phyloP scores from a whole-genome alignment of 176 grass and related monocot species.

The Bromus sterilis region DNA sequence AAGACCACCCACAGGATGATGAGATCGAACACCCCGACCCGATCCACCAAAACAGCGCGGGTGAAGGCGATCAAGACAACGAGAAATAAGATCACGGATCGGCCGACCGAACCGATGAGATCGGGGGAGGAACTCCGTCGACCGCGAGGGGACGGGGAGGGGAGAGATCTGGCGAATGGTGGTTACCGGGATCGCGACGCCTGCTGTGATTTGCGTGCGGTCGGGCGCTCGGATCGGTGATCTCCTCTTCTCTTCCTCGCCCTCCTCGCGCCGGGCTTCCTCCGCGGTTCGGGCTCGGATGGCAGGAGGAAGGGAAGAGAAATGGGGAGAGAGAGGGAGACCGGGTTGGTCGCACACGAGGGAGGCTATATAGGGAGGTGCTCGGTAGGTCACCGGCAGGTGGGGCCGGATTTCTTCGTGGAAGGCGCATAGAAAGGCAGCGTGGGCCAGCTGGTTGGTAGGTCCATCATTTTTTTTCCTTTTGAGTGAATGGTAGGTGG shows the following conservation, averaged over 20 bases:
- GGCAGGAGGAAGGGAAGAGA: slow-evolving; percentile 1
- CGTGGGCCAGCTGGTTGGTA: slow-evolving; percentile 1
- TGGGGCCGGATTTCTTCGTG: neutral
- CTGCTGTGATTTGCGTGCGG: neutral
- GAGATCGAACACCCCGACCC: neutral
- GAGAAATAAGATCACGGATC: neutral
- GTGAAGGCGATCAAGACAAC: neutral
- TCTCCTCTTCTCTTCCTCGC: slow-evolving; percentile 22
- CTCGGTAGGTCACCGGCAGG: neutral
- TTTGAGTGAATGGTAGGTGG: too few relatives aligned
- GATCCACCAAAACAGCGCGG: neutral
- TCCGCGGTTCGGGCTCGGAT: neutral
- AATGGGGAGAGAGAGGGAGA: slow-evolving; percentile 5
- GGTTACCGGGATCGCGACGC: slow-evolving; percentile 25
- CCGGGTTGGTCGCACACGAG: neutral
- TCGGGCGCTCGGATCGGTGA: neutral
- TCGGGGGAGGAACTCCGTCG: neutral
- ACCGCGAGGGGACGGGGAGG: neutral
- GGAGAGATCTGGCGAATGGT: neutral
- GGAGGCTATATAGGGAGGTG: neutral
- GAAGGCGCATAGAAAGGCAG: neutral
- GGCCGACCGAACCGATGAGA: neutral
- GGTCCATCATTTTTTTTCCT: too few relatives aligned
- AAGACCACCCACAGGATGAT: neutral
- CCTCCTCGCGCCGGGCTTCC: neutral